Base-by-base conservation (phyloP, 768 basidiomycete species). In the Pholiota microspora region DNA sequence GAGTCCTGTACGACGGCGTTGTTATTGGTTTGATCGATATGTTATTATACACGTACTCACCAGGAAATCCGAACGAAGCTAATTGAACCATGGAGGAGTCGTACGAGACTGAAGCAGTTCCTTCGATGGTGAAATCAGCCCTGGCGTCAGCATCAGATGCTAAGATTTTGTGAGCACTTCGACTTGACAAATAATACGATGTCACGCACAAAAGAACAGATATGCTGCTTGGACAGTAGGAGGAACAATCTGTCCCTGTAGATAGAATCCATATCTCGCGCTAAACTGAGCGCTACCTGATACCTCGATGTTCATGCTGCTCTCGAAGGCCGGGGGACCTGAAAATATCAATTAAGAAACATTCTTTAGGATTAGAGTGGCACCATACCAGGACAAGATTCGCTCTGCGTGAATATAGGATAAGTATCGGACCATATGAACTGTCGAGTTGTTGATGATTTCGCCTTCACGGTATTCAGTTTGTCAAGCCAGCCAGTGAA, bases 181-280 rank as follows among this genome's bases (percentile, higher is more conserved):
- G 7, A 15, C 8, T 28, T 16, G 13, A 16, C n/a, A 27, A 35
- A 38, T 7, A 21, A 35, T 7, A 10, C 21, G 38, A 16, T 27
- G 5, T n/a, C 4, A 38, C 45, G 12, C 21, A 56, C 51, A 58
- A 27, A 64, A 56, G 44, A 56, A 57, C 13, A 65, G 44, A 38
- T 63, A 63, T n/a, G 64, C 54, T 13, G 54, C 51, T 12, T 49
- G 45, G 31, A 59, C 51, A 10, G 47, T 54, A 23, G 59, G 59
- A 46, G 59, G 58, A 13, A 59, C 59, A 10, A 59, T 32, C 27
- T 49, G 55, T 23, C 54, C 59, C 45, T 59, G 54, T 29, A 59
- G 59, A 49, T 59, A 59, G 24, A 56, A 59, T 28, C 59, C 59
- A 31, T 58, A 58, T 42, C 57, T 48, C 10, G 57, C 57, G 15